Conservation (phyloP, 2,329 filamentous ascomycete genomes). For the Neodidymelliopsis sp. region DNA sequence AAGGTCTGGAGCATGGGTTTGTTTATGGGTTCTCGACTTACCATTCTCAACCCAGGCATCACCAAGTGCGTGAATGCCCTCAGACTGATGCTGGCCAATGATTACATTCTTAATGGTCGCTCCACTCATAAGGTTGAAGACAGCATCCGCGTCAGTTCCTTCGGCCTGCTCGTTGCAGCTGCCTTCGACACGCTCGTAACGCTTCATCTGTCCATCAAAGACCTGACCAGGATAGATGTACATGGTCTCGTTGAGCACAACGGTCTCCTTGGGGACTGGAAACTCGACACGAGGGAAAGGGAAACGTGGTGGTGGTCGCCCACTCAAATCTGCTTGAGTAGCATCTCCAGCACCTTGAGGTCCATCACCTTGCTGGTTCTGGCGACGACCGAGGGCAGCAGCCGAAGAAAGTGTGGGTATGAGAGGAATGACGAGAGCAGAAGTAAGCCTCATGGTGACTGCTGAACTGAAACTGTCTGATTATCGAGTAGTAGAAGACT, state of each 20-base stretch:
- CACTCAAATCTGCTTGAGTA: conserved; percentile 33
- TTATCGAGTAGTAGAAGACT: conserved; percentile 1
- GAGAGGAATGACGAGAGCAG: conserved; percentile 27
- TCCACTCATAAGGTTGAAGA: conserved; percentile 33
- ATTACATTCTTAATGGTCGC: conserved; percentile 33
- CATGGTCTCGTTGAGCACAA: conserved; percentile 34
- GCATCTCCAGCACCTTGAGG: conserved; percentile 30
- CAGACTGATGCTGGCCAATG: conserved; percentile 37
- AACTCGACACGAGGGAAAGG: conserved; percentile 33
- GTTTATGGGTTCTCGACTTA: not conserved
- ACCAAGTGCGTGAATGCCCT: conserved; percentile 35
- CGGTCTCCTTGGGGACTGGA: conserved; percentile 33
- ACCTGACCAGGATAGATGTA: conserved; percentile 34
- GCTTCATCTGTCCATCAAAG: conserved; percentile 38
- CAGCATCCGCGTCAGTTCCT: conserved; percentile 35
- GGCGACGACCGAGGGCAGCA: conserved; percentile 30
- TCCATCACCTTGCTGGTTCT: conserved; percentile 30
- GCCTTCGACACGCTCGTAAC: conserved; percentile 34
- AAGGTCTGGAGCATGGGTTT: not conserved
- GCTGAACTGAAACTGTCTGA: not conserved
- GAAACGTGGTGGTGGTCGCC: conserved; percentile 30
- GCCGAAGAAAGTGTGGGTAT: conserved; percentile 29
- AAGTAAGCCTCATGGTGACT: conserved; percentile 29
- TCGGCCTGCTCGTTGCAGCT: conserved; percentile 37
- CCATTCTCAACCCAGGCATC: conserved; percentile 41